phyloP scores from a whole-genome alignment of 352 stramenopile species.

The Phytopythium ostracodes region DNA sequence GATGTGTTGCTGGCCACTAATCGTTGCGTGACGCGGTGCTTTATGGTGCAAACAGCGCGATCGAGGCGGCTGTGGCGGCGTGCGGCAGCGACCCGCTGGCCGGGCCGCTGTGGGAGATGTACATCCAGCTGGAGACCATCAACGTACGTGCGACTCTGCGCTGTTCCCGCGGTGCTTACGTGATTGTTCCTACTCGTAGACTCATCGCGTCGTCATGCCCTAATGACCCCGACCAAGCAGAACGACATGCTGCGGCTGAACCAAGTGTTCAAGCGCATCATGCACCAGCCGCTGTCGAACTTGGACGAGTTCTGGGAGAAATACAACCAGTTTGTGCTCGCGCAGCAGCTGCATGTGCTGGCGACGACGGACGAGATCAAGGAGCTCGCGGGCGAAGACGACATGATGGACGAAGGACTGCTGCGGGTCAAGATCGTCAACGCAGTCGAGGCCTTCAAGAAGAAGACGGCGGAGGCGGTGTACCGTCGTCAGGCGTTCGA shows the following conservation, averaged over 20 bases:
- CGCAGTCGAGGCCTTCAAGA: constrained; percentile 65
- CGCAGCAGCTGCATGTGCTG: constrained; percentile 58
- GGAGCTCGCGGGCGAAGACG: constrained; percentile 45
- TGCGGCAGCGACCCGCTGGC: constrained; percentile 64
- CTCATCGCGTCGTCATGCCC: neutral
- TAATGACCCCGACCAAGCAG: constrained; percentile 18
- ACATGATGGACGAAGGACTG: constrained; percentile 75
- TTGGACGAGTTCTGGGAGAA: constrained; percentile 84
- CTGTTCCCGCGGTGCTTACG: neutral
- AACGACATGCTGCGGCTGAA: constrained; percentile 82
- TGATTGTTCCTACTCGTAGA: neutral
- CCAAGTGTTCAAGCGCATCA: constrained; percentile 76
- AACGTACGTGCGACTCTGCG: no score
- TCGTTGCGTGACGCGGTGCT: neutral
- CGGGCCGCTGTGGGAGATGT: constrained; percentile 71
- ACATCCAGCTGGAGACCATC: constrained; percentile 75
- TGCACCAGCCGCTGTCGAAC: constrained; percentile 67
- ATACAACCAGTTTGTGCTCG: constrained; percentile 82
- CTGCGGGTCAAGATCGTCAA: constrained; percentile 83
- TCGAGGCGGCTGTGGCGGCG: constrained; percentile 51
- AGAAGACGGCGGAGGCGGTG: constrained; percentile 58
- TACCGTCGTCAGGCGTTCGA: constrained; percentile 66
- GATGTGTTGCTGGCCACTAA: neutral
- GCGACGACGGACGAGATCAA: constrained; percentile 63
- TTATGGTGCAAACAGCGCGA: constrained; percentile 19